Evolutionary conservation across 768 basidiomycete species (phyloP), one percentile per base, ranked within the genome.

Genomic region (Hysterangium stoloniferum): DNA sequence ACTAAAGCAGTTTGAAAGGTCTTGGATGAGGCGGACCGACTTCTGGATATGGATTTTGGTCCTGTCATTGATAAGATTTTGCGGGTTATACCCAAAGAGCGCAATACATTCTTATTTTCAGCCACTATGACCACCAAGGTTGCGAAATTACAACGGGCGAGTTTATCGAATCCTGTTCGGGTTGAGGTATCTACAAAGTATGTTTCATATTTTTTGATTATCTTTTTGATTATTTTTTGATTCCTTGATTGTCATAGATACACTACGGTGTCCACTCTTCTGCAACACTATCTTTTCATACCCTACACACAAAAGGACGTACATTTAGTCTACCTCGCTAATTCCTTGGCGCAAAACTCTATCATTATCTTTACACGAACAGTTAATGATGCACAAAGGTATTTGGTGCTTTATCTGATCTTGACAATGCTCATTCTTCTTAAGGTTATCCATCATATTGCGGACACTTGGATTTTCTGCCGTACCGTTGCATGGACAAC

Each of bases 81-180:
- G 31, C 95, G 94, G 68, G 79, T 90, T 33, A 84, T 99, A 55
- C 96, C 95, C 19, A 89, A 82, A 61, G 94, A 97, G 58, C 79
- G 96, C 9, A 88, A 85, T 27, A 99, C 96, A 2, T 97, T 92
- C 62, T 77, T 99, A 1, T 99, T 93, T 71, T 97, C 95, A 11
- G 96, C 95, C 5, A 98, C 95, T 19, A 98, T 99, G 95, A 95
- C 96, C 9, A 92, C 91, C 12, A 98, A 97, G 68, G 92, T 99
- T 3, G 91, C 88, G 9, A 97, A 97, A 66, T 73, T 99, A 9
- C 95, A 98, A 64, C 71, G 95, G 47, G 94, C 96, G 28, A 93
- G 90, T 72, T 71, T 98, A 61, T 78, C 79, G 28, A 93, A 95
- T 62, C 96, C 96, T n/a, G 80, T 94, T 22, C 78, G 86, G 57